phyloP scores from a whole-genome alignment of 2,329 filamentous ascomycete genomes.

The Microdochium bolleyi region DNA sequence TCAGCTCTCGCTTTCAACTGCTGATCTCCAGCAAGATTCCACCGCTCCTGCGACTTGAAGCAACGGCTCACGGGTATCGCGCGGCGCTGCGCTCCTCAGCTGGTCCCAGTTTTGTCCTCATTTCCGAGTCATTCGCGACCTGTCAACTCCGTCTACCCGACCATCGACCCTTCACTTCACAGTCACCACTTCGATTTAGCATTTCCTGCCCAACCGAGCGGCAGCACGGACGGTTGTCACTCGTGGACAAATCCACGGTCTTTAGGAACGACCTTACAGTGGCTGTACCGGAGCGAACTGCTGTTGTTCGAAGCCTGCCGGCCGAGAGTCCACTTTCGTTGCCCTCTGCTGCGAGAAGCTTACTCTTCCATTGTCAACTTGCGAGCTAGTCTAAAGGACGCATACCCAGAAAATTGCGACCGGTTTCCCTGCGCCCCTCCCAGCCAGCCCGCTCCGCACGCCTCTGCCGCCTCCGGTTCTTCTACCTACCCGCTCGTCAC shows the following conservation, averaged over 20 bases:
- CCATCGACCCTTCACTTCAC: not conserved
- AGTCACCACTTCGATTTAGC: not conserved
- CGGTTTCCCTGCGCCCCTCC: slow-evolving; percentile 3
- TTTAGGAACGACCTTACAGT: too few relatives aligned
- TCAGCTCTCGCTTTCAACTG: too few relatives aligned
- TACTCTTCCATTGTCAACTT: not conserved
- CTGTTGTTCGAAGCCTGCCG: not conserved
- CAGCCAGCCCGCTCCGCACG: slow-evolving; percentile 8
- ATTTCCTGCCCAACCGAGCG: too few relatives aligned
- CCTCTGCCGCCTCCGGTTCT: slow-evolving; percentile 6
- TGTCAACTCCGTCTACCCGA: not conserved
- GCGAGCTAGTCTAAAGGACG: not conserved
- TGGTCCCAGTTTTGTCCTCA: not conserved
- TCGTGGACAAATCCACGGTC: too few relatives aligned
- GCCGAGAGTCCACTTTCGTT: not conserved
- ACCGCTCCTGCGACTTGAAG: not conserved
- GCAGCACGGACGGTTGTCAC: too few relatives aligned
- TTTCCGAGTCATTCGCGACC: not conserved
- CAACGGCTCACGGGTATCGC: not conserved
- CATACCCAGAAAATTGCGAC: not conserved
- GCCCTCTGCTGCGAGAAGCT: not conserved
- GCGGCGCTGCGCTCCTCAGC: not conserved
- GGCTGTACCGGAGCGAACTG: not conserved
- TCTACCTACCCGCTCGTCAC: slow-evolving; percentile 3
- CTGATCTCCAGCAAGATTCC: not conserved